phyloP scores from a whole-genome alignment of 2,329 filamentous ascomycete species.

The Phyllosticta capitalensis region DNA sequence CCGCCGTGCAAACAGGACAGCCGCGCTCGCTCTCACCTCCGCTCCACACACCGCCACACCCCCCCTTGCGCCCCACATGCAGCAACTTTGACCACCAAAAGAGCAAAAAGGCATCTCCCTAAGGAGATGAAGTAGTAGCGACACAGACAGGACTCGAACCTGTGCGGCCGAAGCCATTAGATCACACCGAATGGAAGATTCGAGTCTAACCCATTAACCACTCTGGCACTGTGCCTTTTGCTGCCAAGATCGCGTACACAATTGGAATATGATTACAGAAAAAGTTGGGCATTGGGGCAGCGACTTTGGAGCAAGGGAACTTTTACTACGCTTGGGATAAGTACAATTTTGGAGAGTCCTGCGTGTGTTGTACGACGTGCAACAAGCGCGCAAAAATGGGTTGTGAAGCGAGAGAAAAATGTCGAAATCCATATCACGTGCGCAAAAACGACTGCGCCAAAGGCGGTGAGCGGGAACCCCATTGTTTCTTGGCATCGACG shows the following conservation, averaged over 20 bases:
- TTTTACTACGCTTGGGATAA: background rate
- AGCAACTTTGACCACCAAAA: background rate
- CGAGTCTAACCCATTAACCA: constrained; percentile 16
- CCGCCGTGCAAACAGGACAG: background rate
- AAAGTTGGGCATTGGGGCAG: too few species aligned
- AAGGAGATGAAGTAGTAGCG: background rate
- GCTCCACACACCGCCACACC: background rate
- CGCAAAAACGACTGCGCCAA: too few species aligned
- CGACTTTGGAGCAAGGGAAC: background rate
- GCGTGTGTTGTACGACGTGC: too few species aligned
- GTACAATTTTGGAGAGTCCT: too few species aligned
- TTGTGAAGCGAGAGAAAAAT: too few species aligned
- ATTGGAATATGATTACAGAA: background rate
- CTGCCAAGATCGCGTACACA: background rate
- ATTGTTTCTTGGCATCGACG: too few species aligned
- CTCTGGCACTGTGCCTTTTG: constrained; percentile 12
- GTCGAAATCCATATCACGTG: too few species aligned
- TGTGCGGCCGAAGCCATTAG: constrained; percentile 15
- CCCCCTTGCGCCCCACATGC: background rate
- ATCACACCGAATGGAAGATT: constrained; percentile 10
- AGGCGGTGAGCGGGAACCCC: too few species aligned
- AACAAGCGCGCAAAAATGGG: too few species aligned
- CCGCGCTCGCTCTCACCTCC: background rate
- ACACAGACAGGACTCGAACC: constrained; percentile 15
- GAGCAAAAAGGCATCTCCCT: background rate